Conservation (phyloP, 805 yeast species). For the Osmozyma mogii region DNA sequence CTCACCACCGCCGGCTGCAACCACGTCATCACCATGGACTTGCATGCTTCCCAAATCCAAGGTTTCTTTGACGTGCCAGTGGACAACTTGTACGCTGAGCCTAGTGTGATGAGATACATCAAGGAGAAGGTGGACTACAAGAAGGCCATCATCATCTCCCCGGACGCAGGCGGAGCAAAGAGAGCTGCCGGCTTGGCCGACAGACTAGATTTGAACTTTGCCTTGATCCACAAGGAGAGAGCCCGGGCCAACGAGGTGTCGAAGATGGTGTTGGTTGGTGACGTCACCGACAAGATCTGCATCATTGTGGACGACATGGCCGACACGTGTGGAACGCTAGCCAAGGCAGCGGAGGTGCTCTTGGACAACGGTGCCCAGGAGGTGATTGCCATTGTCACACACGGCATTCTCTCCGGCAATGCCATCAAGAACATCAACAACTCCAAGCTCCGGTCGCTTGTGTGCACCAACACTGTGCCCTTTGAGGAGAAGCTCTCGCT, state of each 20-base stretch:
- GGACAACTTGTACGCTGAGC: constrained; percentile 79
- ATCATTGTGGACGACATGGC: constrained; percentile 85
- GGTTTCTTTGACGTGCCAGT: constrained; percentile 81
- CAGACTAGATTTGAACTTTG: constrained; percentile 69
- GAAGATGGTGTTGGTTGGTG: constrained; percentile 81
- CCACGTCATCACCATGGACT: constrained; percentile 81
- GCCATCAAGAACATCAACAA: constrained; percentile 66
- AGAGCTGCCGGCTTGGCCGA: constrained; percentile 84
- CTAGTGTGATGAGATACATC: constrained; percentile 68
- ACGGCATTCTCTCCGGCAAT: constrained; percentile 69
- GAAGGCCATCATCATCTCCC: constrained; percentile 71
- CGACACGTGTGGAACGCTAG: constrained; percentile 81
- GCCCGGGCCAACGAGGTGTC: constrained; percentile 78
- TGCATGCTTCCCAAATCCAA: constrained; percentile 85
- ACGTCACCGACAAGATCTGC: constrained; percentile 68
- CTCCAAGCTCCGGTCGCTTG: constrained; percentile 59
- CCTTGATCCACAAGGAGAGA: constrained; percentile 79
- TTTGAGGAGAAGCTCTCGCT: constrained; percentile 51
- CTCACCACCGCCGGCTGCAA: constrained; percentile 78
- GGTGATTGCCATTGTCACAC: constrained; percentile 78
- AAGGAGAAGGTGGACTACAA: constrained; percentile 50
- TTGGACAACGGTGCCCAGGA: constrained; percentile 60
- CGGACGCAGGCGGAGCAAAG: constrained; percentile 89
- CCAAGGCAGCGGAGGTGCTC: constrained; percentile 73
- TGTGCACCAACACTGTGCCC: constrained; percentile 78